Base-by-base conservation (phyloP, 2,329 filamentous ascomycete species). In the Decorospora gaudefroyi region DNA sequence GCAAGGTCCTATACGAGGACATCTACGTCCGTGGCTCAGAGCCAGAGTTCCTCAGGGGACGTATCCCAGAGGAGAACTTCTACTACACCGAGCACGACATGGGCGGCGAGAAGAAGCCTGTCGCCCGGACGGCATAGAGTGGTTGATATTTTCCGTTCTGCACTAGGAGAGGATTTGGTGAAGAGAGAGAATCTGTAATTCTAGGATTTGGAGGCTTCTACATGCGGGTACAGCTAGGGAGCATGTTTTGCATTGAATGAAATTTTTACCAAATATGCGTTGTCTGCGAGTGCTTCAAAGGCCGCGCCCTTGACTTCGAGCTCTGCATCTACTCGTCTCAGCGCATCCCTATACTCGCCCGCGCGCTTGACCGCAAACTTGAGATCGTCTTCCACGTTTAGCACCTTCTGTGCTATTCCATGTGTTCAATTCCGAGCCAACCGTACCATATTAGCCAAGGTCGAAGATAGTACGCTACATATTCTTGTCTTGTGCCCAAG, bases 21-120 rank as follows among this genome's bases (percentile, higher is more conserved):
- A 95, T 96, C 72, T 97, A 96, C 75, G 90, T 91, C 64, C 80
- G 80, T 56, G 92, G 92, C 59, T 86, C 82, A 51, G 92, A 96
- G 83, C 91, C 91, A 45, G 77, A 84, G 67, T 96, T 87, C 79
- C 82, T 96, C 76, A 84, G 91, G 63, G 92, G 92, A 62, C 83
- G 92, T 53, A 90, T 87, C 48, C 81, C 86, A 41, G 91, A 97
- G 68, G 93, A 97, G 87, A 92, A 90, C 76, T 93, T 85, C 77
- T 96, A 86, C 75, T 86, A 85, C 71, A 60, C 51, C 6, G 64
- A 72, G 62, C 62, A 62, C 25, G 77, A 78, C 68, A 72, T 64
- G 48, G 61, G 59, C 48, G 46, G 49, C n/a, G 57, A 66, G 62
- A 60, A 68, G 57, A 49, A 59, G 47, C 43, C 69, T 23, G 59